A percentile compares a stretch with the other conserved stretches of the same genome.
These are phyloP conservation scores for Pseudoperonospora humuli DNA, from an alignment of 352 stramenopile genomes.

Conservation along the genomic window DNA sequence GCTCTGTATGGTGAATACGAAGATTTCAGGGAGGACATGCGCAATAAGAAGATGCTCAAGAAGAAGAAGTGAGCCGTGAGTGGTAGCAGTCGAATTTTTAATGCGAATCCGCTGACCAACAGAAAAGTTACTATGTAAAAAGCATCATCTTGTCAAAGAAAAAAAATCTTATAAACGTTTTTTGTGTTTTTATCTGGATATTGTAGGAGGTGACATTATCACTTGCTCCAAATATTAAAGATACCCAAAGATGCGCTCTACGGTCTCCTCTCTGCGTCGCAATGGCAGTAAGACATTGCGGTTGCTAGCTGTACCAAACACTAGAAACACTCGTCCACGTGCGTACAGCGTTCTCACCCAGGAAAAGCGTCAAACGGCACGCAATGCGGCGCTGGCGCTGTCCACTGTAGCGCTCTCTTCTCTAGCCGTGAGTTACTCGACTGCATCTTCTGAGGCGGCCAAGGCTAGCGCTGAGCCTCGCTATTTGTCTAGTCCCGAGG, in stretches of 20 bases:
- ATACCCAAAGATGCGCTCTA: constrained; percentile 10
- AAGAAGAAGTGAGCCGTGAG: constrained; percentile 48
- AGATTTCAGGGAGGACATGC: constrained; percentile 74
- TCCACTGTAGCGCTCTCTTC: constrained; percentile 23
- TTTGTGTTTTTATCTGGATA: too few species aligned
- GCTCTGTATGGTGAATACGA: constrained; percentile 75
- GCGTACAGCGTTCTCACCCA: constrained; percentile 20
- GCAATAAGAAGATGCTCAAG: constrained; percentile 77
- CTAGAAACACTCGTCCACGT: constrained; percentile 9
- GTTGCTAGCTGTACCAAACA: constrained; percentile 20
- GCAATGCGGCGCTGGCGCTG: constrained; percentile 14
- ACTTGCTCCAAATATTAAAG: too few species aligned
- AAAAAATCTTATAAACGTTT: too few species aligned
- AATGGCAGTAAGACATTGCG: constrained; percentile 21
- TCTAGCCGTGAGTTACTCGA: constrained; percentile 21
- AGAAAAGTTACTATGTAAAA: too few species aligned
- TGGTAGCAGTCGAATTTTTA: background rate
- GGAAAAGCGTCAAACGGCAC: constrained; percentile 9
- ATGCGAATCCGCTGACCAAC: too few species aligned
- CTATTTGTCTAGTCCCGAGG: constrained; percentile 42
- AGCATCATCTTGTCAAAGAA: too few species aligned
- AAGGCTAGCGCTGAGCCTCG: constrained; percentile 10
- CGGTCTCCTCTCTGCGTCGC: constrained; percentile 12
- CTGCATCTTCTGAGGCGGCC: constrained; percentile 17
- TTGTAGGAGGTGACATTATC: too few species aligned